A percentile compares a stretch with the other conserved stretches of the same genome.
These are phyloP conservation scores for Butyriboletus loyo DNA, from an alignment of 768 basidiomycete genomes.

Conservation along the genomic window DNA sequence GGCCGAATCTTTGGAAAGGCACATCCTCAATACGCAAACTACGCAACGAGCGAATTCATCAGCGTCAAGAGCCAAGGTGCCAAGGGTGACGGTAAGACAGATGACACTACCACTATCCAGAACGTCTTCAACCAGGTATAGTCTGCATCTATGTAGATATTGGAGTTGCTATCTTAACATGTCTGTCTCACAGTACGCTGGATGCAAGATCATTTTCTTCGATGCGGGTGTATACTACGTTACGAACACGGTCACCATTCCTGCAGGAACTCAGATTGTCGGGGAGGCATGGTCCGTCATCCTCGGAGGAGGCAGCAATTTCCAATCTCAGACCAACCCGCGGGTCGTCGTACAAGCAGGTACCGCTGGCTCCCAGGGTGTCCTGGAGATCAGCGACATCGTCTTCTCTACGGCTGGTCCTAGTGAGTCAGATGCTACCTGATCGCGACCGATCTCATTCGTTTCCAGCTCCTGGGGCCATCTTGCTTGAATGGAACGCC, in stretches of 20 bases:
- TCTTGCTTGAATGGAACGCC: constrained; percentile 59
- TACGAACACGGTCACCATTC: constrained; percentile 45
- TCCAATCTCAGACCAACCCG: constrained; percentile 39
- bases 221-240: constrained; percentile 59
- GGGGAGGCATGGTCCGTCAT: constrained; percentile 53
- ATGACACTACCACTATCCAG: constrained; percentile 69
- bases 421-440: constrained; percentile 9
- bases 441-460: neutral
- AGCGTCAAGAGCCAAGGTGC: constrained; percentile 70
- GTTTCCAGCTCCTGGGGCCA: constrained; percentile 40
- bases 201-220: constrained; percentile 78
- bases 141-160: neutral
- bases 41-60: constrained; percentile 59
- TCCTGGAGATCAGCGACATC: constrained; percentile 63
- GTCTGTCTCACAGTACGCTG: constrained; percentile 46
- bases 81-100: constrained; percentile 68
- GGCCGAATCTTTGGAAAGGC: constrained; percentile 60
- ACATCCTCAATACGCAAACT: constrained; percentile 65
- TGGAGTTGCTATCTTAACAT: neutral
- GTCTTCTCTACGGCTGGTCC: constrained; percentile 58
- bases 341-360: constrained; percentile 44
- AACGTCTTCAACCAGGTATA: constrained; percentile 52
- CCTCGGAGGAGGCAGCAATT: constrained; percentile 41
- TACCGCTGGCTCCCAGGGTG: constrained; percentile 42
- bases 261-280: constrained; percentile 44